Conservation (phyloP, 129 eudicot species). For the Gnaphalium uliginosum region DNA sequence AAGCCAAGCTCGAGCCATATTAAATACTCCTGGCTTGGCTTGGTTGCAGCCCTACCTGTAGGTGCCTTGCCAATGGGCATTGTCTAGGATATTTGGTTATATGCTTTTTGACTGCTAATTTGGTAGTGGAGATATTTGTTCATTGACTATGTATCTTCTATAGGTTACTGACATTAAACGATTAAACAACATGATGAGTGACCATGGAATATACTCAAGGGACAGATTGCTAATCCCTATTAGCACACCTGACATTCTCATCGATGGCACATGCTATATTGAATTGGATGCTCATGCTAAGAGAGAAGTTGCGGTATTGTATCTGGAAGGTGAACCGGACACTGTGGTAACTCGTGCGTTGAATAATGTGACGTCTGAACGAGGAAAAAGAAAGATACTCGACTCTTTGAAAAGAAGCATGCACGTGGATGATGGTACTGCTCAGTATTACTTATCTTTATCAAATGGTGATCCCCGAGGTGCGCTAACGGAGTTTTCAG, state of each 20-base stretch:
- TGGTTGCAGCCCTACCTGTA: neutral
- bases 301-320: slow-evolving; percentile 95
- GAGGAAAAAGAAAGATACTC: slow-evolving; percentile 63
- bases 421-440: slow-evolving; percentile 97
- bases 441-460: slow-evolving; percentile 78
- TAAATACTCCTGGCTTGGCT: neutral
- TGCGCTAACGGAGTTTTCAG: slow-evolving; percentile 76
- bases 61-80: neutral
- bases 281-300: slow-evolving; percentile 84
- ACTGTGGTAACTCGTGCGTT: slow-evolving; percentile 28
- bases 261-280: slow-evolving; percentile 77
- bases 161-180: slow-evolving; percentile 92
- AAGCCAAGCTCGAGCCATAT: neutral
- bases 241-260: slow-evolving; percentile 61
- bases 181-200: slow-evolving; percentile 98
- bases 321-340: slow-evolving; percentile 82
- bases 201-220: slow-evolving; percentile 93
- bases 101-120: neutral
- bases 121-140: neutral
- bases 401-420: slow-evolving; percentile 90
- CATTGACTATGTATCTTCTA: slow-evolving; percentile 7
- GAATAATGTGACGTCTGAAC: slow-evolving; percentile 50
- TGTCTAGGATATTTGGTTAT: neutral
- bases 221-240: slow-evolving; percentile 87
- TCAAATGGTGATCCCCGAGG: slow-evolving; percentile 95